phyloP scores from a whole-genome alignment of 345 rosid genomes.

The Murraya koenigii region DNA sequence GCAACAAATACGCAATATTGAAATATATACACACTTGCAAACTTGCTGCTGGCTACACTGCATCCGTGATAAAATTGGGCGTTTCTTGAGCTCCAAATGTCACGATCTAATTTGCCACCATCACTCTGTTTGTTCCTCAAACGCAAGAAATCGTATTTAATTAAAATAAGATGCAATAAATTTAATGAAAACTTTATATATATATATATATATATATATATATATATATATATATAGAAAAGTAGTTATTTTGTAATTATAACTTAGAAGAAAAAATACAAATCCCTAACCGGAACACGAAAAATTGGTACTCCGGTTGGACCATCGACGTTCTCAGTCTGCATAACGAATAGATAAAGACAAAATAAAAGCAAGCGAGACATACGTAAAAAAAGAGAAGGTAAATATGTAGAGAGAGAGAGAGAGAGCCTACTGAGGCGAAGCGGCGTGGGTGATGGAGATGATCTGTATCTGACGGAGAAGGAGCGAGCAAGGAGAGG shows the following conservation, averaged over 20 bases:
- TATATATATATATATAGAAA: background rate
- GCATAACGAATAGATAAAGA: slow-evolving; percentile 8
- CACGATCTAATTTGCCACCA: slow-evolving; percentile 71
- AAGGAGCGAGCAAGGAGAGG: slow-evolving; percentile 66
- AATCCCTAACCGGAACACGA: slow-evolving; percentile 74
- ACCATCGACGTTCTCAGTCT: slow-evolving; percentile 28
- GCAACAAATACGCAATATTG: background rate
- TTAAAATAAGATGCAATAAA: slow-evolving; percentile 15
- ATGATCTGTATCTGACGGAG: slow-evolving; percentile 55
- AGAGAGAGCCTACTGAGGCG: slow-evolving; percentile 32
- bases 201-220: background rate
- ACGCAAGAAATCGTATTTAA: slow-evolving; percentile 5
- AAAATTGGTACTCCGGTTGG: slow-evolving; percentile 33
- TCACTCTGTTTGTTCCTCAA: slow-evolving; percentile 41
- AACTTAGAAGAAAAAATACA: background rate
- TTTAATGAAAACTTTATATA: background rate
- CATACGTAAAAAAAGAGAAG: background rate
- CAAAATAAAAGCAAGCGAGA: background rate
- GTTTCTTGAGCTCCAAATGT: slow-evolving; percentile 70
- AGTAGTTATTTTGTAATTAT: background rate
- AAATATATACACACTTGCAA: slow-evolving; percentile 44
- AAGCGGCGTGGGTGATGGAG: slow-evolving; percentile 29
- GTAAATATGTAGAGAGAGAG: background rate
- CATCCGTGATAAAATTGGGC: slow-evolving; percentile 63
- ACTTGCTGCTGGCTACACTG: slow-evolving; percentile 65